Base-by-base conservation (phyloP, 2,329 filamentous ascomycete genomes). In the Clonostachys solani region DNA sequence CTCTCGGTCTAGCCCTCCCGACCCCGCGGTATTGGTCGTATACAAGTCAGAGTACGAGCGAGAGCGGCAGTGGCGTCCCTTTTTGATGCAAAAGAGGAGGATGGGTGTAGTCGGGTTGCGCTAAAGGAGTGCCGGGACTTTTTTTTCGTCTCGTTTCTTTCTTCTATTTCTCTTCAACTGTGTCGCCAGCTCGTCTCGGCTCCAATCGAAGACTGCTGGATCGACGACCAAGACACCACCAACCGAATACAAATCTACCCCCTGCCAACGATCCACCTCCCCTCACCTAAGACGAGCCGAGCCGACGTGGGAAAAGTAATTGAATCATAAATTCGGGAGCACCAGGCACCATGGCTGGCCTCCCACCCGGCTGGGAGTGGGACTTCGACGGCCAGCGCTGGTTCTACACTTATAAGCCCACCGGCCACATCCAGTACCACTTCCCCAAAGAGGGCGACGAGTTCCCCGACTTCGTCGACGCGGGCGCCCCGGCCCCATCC, bases 361-460 rank as follows among this genome's bases (percentile, higher is more conserved):
- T 82, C 33, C 77, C 77, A 3, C 64, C 69, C 8, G 74, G 75
- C 47, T 82, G 79, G 79, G 75, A 80, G 48, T 71, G 65, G 56
- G 79, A 81, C 59, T 81, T 81, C 54, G 78, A 82, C 52, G 78
- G 78, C 46, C 55, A 53, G 17, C 72, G 79, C 23, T 83, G 79
- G 79, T 75, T 81, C 61, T 83, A 78, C 58, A 71, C 70, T 45
- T 81, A 78, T 64, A 75, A 68, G 52, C 64, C 78, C 19, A 80
- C 73, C 9, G 78, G 78, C 10, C 64, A 74, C 35, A 62, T 74
- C 15, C 79, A 82, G 58, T 83, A 74, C 55, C 74, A 74, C 49
- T 83, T 81, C 51, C 79, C 79, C 6, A 69, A 69, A 40, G 70
- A 74, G 6, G 79, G 78, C 51, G 79, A 83, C 54, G 79, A 82